Conservation (phyloP, 192 early-diverging fungal species). For the Rhizoclosmatium sp. region DNA sequence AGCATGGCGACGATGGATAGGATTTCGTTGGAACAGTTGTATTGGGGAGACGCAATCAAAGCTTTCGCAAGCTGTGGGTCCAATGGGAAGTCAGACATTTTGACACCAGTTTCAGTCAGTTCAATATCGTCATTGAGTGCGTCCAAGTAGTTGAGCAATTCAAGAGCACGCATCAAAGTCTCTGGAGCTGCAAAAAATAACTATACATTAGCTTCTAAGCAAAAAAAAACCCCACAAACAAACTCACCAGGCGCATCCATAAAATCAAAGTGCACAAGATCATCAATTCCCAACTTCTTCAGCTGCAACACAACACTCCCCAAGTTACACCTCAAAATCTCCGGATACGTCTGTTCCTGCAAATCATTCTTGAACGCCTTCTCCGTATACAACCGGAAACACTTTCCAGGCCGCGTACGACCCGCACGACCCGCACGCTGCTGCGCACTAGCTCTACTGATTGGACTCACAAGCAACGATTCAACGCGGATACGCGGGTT, state of each 20-base stretch:
- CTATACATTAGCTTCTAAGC: background rate
- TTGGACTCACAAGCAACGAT: slow-evolving; percentile 92
- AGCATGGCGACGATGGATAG: slow-evolving; percentile 95
- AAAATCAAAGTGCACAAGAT: slow-evolving; percentile 98
- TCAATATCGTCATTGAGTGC: slow-evolving; percentile 96
- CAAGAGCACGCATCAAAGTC: slow-evolving; percentile 97
- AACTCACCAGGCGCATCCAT: slow-evolving; percentile 91
- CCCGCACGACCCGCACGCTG: slow-evolving; percentile 99
- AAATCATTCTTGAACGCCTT: slow-evolving; percentile 92
- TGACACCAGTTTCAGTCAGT: slow-evolving; percentile 80
- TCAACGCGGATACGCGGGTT: slow-evolving; percentile 98
- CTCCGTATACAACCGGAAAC: slow-evolving; percentile 98
- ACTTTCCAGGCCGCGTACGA: slow-evolving; percentile 96
- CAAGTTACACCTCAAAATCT: slow-evolving; percentile 97
- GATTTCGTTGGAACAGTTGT: slow-evolving; percentile 91
- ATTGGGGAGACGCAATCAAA: slow-evolving; percentile 85
- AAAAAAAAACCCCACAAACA: slow-evolving; percentile 30
- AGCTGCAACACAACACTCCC: slow-evolving; percentile 96
- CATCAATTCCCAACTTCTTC: slow-evolving; percentile 96
- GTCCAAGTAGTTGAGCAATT: slow-evolving; percentile 93
- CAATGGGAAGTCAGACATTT: slow-evolving; percentile 96
- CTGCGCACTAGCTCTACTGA: slow-evolving; percentile 93
- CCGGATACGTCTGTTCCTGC: slow-evolving; percentile 97
- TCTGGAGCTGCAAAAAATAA: slow-evolving; percentile 75
- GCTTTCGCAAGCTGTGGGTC: slow-evolving; percentile 96